phyloP scores from a whole-genome alignment of 805 yeast species.

The Alloascoidea africana region DNA sequence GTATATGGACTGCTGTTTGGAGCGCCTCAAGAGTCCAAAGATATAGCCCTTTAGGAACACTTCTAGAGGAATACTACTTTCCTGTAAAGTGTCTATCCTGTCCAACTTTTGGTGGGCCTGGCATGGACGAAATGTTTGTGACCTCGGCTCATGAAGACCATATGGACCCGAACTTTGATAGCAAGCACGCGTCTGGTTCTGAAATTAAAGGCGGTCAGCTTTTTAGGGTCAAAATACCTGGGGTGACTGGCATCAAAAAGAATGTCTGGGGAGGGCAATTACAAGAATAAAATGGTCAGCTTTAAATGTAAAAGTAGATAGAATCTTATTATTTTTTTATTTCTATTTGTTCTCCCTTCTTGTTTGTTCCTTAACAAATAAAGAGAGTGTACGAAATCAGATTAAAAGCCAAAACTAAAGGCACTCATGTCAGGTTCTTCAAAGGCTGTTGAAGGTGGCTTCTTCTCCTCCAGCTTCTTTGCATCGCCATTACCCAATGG shows the following conservation, averaged over 20 bases:
- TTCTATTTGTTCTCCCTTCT: no score
- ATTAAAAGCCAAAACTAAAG: slow-evolving; percentile 32
- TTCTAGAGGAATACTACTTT: slow-evolving; percentile 33
- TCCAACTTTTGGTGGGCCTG: slow-evolving; percentile 49
- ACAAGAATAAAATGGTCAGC: no score
- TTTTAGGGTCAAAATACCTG: slow-evolving; percentile 27
- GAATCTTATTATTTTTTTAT: no score
- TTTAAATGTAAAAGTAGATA: no score
- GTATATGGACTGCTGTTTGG: slow-evolving; percentile 56
- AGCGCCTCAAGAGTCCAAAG: slow-evolving; percentile 41
- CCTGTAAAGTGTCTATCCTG: slow-evolving; percentile 55
- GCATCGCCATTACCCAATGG: slow-evolving; percentile 3
- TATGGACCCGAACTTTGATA: no score
- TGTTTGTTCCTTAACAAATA: no score
- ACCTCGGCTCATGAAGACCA: slow-evolving; percentile 47
- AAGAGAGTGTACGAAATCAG: no score
- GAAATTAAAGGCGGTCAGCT: slow-evolving; percentile 52
- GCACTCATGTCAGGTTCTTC: slow-evolving; percentile 70
- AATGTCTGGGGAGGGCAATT: slow-evolving; percentile 16
- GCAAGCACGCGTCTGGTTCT: slow-evolving; percentile 15
- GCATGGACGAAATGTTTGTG: slow-evolving; percentile 42
- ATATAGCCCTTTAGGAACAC: slow-evolving; percentile 30
- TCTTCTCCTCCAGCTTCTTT: slow-evolving; percentile 8
- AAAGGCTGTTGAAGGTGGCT: slow-evolving; percentile 40
- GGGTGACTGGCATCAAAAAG: slow-evolving; percentile 21